Base-by-base conservation (phyloP, 768 basidiomycete genomes). In the Suillus fuscotomentosus region DNA sequence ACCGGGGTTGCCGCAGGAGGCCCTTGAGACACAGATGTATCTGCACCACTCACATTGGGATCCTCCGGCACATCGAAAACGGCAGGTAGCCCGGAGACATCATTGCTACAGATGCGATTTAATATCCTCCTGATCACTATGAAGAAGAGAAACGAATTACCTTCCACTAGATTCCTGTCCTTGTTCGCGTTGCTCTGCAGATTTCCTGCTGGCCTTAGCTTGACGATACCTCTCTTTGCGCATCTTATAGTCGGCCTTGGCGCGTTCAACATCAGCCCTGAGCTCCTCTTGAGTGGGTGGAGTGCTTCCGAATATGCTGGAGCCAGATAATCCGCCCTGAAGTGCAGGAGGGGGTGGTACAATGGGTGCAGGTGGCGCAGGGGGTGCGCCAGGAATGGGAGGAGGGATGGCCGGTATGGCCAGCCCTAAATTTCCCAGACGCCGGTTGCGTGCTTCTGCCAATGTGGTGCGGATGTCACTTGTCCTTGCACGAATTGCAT, bases 161-260 rank as follows among this genome's bases (percentile, higher is more conserved):
- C 73, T 79, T 50, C 71, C 78, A 36, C 43, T 66, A 22, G 69
- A 69, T 48, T 65, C 70, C 10, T 69, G 68, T 8, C 61, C 67
- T 38, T 63, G 63, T 27, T 59, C 57, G 53, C 68, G 70, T 55
- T 76, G 77, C 61, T 75, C 75, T 63, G 77, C 79, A 67, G 76
- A 79, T 67, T 73, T 81, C 63, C 80, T 83, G 31, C 78, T 77
- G 56, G 86, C 84, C 60, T 85, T 82, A 60, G 87, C 85, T 67
- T 77, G 77, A 36, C 89, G 83, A 69, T 91, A 91, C 27, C 79
- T 79, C 69, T 90, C 89, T 70, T 93, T 93, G 74, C 87, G 84
- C 1, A 80, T 81, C 75, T 85, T 89, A 73, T 93, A 93, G 27
- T 77, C 75, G 34, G 79, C 79, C 68, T 91, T 93, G 1, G 91